These are phyloP conservation scores for Yamadazyma spencermartinsiae DNA, from an alignment of 1,139 yeast species.

Conservation along the genomic window DNA sequence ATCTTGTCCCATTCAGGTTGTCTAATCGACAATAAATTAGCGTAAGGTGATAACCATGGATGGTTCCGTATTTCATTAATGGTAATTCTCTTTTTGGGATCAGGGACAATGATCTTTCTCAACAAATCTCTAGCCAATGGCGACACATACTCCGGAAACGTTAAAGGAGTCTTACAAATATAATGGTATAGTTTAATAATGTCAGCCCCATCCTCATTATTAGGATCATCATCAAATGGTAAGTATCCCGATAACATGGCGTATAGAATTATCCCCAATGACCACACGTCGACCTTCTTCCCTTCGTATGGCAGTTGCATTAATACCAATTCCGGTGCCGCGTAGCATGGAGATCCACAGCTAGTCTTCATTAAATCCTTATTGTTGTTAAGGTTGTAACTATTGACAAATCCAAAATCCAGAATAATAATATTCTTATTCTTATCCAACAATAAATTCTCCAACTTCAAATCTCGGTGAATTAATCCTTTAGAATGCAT, in stretches of 20 bases:
- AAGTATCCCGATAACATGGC: constrained; percentile 97
- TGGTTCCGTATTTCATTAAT: constrained; percentile 74
- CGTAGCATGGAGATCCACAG: constrained; percentile 98
- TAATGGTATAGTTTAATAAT: constrained; percentile 88
- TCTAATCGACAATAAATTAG: constrained; percentile 75
- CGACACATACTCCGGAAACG: constrained; percentile 91
- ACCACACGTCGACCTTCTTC: constrained; percentile 96
- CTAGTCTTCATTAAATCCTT: constrained; percentile 89
- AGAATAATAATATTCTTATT: constrained; percentile 78
- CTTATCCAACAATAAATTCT: constrained; percentile 71
- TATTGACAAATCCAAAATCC: constrained; percentile 91
- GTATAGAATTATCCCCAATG: constrained; percentile 90
- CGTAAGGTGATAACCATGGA: constrained; percentile 84
- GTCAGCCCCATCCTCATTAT: constrained; percentile 94
- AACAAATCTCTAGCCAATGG: constrained; percentile 91
- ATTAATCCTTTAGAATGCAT: constrained; percentile 82
- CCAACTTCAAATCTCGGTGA: constrained; percentile 76
- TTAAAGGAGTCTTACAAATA: constrained; percentile 85
- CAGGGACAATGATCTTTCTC: constrained; percentile 79
- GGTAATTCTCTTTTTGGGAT: constrained; percentile 76
- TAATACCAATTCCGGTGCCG: constrained; percentile 95
- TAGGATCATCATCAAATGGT: constrained; percentile 97
- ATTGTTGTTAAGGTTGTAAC: constrained; percentile 58
- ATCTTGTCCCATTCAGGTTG: constrained; percentile 88
- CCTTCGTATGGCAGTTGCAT: constrained; percentile 88